Percentiles rank a stretch among this genome's conserved stretches.
phyloP scores from a whole-genome alignment of 345 rosid genomes.

The Boechera retrofracta region DNA sequence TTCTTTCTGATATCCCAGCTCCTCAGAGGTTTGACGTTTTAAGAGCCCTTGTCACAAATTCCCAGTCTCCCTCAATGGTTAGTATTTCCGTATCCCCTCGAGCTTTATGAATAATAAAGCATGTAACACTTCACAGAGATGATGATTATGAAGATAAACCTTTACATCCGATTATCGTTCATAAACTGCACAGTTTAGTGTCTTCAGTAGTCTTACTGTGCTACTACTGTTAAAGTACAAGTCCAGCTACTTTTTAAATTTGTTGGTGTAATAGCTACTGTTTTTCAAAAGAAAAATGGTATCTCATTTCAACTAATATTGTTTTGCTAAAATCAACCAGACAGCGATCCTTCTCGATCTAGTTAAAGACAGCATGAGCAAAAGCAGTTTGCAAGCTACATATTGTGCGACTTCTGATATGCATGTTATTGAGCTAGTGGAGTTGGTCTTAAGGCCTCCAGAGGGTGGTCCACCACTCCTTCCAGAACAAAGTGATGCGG shows the following conservation, averaged over 20 bases:
- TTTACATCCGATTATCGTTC: slow-evolving; percentile 14
- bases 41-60: slow-evolving; percentile 61
- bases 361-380: slow-evolving; percentile 58
- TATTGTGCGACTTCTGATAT: slow-evolving; percentile 37
- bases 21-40: slow-evolving; percentile 64
- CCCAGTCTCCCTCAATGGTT: slow-evolving; percentile 88
- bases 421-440: slow-evolving; percentile 70
- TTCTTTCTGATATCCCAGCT: slow-evolving; percentile 75
- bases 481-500: slow-evolving; percentile 84
- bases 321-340: slow-evolving; percentile 44
- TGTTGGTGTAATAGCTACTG: neutral
- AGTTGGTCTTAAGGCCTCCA: slow-evolving; percentile 73
- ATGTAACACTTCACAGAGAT: slow-evolving; percentile 15
- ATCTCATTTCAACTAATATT: slow-evolving; percentile 7
- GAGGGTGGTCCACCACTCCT: slow-evolving; percentile 83
- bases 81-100: slow-evolving; percentile 19
- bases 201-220: slow-evolving; percentile 12
- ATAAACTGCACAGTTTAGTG: slow-evolving; percentile 25
- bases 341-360: slow-evolving; percentile 82
- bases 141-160: slow-evolving; percentile 11
- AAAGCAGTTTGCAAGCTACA: slow-evolving; percentile 46
- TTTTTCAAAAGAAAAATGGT: neutral
- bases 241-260: neutral
- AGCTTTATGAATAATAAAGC: slow-evolving; percentile 20
- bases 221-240: slow-evolving; percentile 17